Evolutionary conservation across 2,329 filamentous ascomycete genomes (phyloP).

Genomic region (Shiraia bambusicola): DNA sequence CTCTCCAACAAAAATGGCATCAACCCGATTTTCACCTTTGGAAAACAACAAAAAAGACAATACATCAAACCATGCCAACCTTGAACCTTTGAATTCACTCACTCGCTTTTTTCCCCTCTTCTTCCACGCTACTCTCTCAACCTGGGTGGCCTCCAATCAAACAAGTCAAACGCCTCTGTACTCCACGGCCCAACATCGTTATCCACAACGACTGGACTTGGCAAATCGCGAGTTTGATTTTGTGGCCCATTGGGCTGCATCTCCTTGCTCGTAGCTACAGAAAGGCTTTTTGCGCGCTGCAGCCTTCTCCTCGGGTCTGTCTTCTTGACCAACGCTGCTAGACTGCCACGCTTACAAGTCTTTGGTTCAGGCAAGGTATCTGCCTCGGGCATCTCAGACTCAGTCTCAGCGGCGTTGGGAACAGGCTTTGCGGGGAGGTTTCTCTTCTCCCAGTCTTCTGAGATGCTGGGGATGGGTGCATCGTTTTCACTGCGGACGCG

Average conservation of each 20-base stretch:
- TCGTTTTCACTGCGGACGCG: constrained; percentile 38
- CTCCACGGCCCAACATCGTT: constrained; percentile 67
- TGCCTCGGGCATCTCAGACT: not conserved
- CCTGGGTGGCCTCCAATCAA: constrained; percentile 60
- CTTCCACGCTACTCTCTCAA: constrained; percentile 6
- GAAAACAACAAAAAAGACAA: no score
- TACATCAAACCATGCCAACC: no score
- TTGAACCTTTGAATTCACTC: no score
- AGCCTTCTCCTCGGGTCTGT: constrained; percentile 37
- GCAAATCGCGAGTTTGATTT: constrained; percentile 9
- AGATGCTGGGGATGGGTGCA: constrained; percentile 32
- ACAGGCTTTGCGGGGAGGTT: constrained; percentile 21
- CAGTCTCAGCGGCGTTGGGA: not conserved
- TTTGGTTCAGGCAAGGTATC: constrained; percentile 5
- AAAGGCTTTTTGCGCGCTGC: constrained; percentile 30
- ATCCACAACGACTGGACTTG: constrained; percentile 45
- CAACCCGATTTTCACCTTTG: no score
- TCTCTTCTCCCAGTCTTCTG: constrained; percentile 31
- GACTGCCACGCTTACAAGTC: constrained; percentile 17
- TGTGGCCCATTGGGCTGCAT: constrained; percentile 15
- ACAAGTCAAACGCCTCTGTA: constrained; percentile 66
- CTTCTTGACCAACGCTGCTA: constrained; percentile 31
- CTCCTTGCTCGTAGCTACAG: constrained; percentile 19
- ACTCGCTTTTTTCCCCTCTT: no score
- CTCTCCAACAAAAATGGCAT: no score